Conservation (phyloP, 345 rosid species). For the Aquilaria sinensis region DNA sequence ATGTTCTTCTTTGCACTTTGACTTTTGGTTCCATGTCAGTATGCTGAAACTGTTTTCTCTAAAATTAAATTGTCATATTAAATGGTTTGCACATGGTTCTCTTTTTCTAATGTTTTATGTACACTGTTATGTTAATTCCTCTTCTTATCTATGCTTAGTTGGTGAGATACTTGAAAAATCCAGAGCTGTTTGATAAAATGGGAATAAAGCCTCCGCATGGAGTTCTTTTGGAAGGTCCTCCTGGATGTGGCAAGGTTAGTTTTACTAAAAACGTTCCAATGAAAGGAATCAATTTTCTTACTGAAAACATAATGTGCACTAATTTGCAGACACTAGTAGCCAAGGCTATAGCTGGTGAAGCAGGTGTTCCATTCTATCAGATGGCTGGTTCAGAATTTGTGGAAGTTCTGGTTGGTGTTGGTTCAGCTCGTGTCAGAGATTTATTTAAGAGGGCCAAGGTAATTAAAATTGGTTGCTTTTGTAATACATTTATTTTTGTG, state of each 20-base stretch:
- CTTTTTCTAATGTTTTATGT: neutral
- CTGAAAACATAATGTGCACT: slow-evolving; percentile 8
- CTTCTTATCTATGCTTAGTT: slow-evolving; percentile 31
- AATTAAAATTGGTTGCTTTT: slow-evolving; percentile 11
- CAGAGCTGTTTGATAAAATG: slow-evolving; percentile 90
- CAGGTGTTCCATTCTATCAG: slow-evolving; percentile 95
- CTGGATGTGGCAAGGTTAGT: slow-evolving; percentile 95
- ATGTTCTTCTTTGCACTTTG: neutral
- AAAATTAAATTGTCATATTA: slow-evolving; percentile 5
- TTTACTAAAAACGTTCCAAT: slow-evolving; percentile 7
- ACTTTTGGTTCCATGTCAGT: neutral
- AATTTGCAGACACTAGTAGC: slow-evolving; percentile 78
- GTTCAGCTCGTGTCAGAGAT: slow-evolving; percentile 97
- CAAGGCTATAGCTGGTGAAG: slow-evolving; percentile 97
- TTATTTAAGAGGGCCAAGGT: slow-evolving; percentile 97
- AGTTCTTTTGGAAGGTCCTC: slow-evolving; percentile 93
- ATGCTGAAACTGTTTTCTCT: neutral
- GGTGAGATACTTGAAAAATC: slow-evolving; percentile 93
- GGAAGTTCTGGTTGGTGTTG: slow-evolving; percentile 95
- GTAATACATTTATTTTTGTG: neutral
- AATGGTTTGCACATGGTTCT: slow-evolving; percentile 6
- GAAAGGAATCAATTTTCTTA: slow-evolving; percentile 11
- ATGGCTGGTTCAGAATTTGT: slow-evolving; percentile 99
- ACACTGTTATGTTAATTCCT: no score
- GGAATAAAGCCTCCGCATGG: slow-evolving; percentile 97